phyloP scores from a whole-genome alignment of 495 filamentous ascomycete species.

The Talaromyces adpressus region DNA sequence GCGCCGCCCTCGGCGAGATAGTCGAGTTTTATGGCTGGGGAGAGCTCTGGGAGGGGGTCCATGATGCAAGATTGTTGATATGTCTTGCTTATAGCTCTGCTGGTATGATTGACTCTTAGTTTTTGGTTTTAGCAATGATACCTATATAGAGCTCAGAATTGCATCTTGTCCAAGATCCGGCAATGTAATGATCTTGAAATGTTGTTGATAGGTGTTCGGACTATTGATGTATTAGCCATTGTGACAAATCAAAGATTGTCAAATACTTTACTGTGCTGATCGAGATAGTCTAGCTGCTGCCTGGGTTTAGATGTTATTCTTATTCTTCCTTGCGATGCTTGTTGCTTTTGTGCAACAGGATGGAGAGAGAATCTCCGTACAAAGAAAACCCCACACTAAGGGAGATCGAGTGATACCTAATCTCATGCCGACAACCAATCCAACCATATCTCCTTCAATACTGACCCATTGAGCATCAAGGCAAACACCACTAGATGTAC shows the following conservation, averaged over 20 bases:
- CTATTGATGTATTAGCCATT: not conserved
- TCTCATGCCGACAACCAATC: not conserved
- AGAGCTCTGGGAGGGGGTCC: slow-evolving; percentile 29
- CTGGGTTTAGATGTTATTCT: not conserved
- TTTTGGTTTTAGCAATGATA: not conserved
- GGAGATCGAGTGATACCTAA: too few relatives aligned
- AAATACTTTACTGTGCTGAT: not conserved
- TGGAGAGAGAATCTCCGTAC: not conserved
- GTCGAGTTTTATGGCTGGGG: slow-evolving; percentile 32
- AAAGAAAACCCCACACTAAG: not conserved
- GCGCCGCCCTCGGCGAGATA: slow-evolving; percentile 64
- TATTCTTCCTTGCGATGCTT: not conserved
- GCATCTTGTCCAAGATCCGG: not conserved
- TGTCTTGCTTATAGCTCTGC: not conserved
- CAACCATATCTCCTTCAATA: not conserved
- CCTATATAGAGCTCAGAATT: not conserved
- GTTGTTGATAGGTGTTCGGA: not conserved
- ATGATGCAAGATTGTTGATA: not conserved
- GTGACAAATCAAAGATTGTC: too few relatives aligned
- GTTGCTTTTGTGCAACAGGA: not conserved
- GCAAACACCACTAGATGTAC: too few relatives aligned
- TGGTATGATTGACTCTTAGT: not conserved
- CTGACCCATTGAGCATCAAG: not conserved
- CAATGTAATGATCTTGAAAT: not conserved
- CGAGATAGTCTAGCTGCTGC: not conserved